A percentile compares a stretch with the other conserved stretches of the same genome.
Evolutionary conservation across 2,329 filamentous ascomycete genomes (phyloP).

Genomic region (Epichloe gansuensis): DNA sequence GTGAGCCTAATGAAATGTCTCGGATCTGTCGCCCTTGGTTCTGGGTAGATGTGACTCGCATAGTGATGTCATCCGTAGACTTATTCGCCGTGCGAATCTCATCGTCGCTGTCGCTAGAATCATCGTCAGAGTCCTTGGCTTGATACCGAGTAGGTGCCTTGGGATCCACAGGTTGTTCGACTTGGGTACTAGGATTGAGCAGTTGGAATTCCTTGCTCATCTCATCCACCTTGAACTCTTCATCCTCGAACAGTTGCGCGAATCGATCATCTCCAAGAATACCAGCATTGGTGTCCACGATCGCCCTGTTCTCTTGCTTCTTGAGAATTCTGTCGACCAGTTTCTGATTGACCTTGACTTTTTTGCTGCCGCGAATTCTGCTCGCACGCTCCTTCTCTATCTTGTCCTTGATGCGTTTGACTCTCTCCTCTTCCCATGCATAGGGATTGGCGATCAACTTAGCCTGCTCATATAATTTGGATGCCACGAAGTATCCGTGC

Average conservation of each 20-base stretch:
- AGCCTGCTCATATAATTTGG: conserved; percentile 90
- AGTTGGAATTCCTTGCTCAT: conserved; percentile 72
- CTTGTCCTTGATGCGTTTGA: conserved; percentile 85
- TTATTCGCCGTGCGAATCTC: conserved; percentile 12
- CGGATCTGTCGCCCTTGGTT: conserved; percentile 42
- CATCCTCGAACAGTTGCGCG: conserved; percentile 76
- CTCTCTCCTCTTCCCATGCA: conserved; percentile 81
- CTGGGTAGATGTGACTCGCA: conserved; percentile 59
- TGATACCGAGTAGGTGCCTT: conserved; percentile 26
- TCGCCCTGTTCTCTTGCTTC: conserved; percentile 46
- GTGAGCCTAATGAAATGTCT: conserved; percentile 44
- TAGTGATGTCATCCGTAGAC: conserved; percentile 32
- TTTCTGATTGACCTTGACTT: conserved; percentile 90
- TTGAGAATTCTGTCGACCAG: conserved; percentile 62
- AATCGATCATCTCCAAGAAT: conserved; percentile 80
- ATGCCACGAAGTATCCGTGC: conserved; percentile 97
- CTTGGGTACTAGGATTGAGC: conserved; percentile 75
- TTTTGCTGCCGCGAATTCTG: conserved; percentile 86
- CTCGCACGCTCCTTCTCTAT: conserved; percentile 95
- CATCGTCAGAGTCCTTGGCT: conserved; percentile 29
- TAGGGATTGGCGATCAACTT: conserved; percentile 87
- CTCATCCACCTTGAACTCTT: conserved; percentile 88
- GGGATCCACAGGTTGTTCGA: conserved; percentile 20
- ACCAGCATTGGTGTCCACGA: conserved; percentile 46
- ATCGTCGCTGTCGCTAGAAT: conserved; percentile 28